Base-by-base conservation (phyloP, 163 green algal genomes). In the Coccomyxa subellipsoidea region DNA sequence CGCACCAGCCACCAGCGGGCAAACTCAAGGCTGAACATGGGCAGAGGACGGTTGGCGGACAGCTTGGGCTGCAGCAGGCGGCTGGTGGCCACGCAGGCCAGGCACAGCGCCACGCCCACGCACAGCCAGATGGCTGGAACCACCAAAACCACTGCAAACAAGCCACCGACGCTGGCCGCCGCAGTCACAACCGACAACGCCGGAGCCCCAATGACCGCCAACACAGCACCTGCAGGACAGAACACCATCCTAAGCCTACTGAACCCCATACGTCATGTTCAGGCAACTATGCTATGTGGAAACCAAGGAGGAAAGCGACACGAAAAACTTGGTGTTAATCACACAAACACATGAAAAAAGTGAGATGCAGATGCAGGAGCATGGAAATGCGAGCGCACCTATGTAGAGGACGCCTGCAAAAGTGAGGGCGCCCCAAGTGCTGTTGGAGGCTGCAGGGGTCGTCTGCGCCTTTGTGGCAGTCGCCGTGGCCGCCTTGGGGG, bases 1-100 rank as follows among this genome's bases (percentile, higher is more conserved):
- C 31, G 5, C 25, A 59, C 37, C 35, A 82, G 35, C 78, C 78
- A 82, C 78, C 78, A 82, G 34, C 59, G 35, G 23, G 66, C 59
- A 66, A 82, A 82, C 5, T 82, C 78, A 6, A 59, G 25, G 54
- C 34, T 69, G 32, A 31, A 78, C 78, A 82, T 66, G 1, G 25
- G 35, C 23, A 82, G 10, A n/a, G 78, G 66, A 35, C 34, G 25
- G 9, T 34, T 25, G 31, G 31, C 40, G 15, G 77, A 38, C 29
- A 72, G 40, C 40, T 23, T 27, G 25, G 77, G 77, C 40, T 54
- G 40, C n/a, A 81, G n/a, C 77, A 72, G 40, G 10, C 77, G 47
- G 27, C 36, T 73, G 40, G 47, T 34, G 3, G n/a, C n/a, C n/a
- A 81, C 77, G n/a, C 36, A 38, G 36, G 37, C 75, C 75, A 80